Evolutionary conservation across 495 filamentous ascomycete genomes (phyloP).

Genomic region (Lophiostoma macrostomum): DNA sequence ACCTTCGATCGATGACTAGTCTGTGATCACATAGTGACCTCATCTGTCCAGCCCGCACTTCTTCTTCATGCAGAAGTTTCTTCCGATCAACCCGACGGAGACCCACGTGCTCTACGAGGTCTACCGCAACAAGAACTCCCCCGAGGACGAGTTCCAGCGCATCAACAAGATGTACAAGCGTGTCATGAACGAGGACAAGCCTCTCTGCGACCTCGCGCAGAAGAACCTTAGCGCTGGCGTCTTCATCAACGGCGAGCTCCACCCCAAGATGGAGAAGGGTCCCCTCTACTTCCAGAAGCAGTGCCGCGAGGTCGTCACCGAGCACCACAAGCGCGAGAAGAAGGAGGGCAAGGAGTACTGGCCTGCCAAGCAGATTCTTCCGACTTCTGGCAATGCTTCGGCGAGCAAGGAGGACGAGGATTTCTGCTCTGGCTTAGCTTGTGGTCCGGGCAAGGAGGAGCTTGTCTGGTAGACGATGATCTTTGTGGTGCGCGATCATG

Average conservation of each 20-base stretch:
- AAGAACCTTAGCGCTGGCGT: slow-evolving; percentile 46
- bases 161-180: slow-evolving; percentile 47
- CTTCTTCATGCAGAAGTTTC: slow-evolving; percentile 50
- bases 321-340: slow-evolving; percentile 45
- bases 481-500: no score
- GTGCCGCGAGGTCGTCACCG: slow-evolving; percentile 43
- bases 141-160: slow-evolving; percentile 46
- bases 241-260: slow-evolving; percentile 48
- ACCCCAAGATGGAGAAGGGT: slow-evolving; percentile 47
- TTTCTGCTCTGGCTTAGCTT: no score
- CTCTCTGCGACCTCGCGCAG: slow-evolving; percentile 45
- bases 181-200: slow-evolving; percentile 48
- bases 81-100: slow-evolving; percentile 43
- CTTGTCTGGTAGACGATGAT: no score
- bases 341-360: slow-evolving; percentile 45
- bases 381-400: no score
- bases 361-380: no score
- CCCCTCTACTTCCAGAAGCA: slow-evolving; percentile 39
- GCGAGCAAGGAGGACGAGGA: no score
- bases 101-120: slow-evolving; percentile 49
- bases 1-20: background rate
- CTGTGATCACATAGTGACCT: slow-evolving; percentile 26
- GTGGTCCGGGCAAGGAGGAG: no score
- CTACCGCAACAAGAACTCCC: slow-evolving; percentile 47
- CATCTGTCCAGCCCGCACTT: slow-evolving; percentile 41